Base-by-base conservation (phyloP, 257 asterid species). In the Sherardia arvensis region DNA sequence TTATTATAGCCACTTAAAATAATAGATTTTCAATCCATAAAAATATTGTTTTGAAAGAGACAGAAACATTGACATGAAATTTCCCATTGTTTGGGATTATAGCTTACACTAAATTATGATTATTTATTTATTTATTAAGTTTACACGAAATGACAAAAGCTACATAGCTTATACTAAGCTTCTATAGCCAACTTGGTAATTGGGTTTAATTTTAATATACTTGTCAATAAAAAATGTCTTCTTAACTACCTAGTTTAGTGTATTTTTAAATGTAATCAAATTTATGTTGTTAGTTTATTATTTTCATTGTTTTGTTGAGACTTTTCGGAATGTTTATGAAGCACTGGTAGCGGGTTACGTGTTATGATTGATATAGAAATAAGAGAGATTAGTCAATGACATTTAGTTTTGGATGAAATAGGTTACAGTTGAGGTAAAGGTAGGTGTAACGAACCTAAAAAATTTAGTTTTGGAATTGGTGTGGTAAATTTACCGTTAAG, bases 71-170 rank as follows among this genome's bases (percentile, higher is more conserved):
- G 28, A 20, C 56, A 49, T 49, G 18, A 53, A 8, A 21, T 51
- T 53, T 53, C 58, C 58, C 58, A 53, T 10, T 53, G 27, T 53
- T 53, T 53, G 58, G 58, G 58, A 53, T 53, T 1, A 53, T 23
- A 43, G 21, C 51, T 43, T 43, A 43, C 20, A 43, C 20, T 43
- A 43, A 21, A 53, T n/a, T 49, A 49, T 53, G 28, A 20, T 53
- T 51, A 7, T 22, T 0, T 22, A 1, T 53, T n/a, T 53, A 8
- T 51, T 51, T 5, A 48, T 48, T 15, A n/a, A 43, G n/a, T 43
- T 43, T 43, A 43, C 20, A 43, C 51, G 51, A 43, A 43, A 43
- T 17, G 51, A 43, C 21, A 43, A 14, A 38, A 43, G 4, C 21
- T 43, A 14, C 17, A 20, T 15, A 43, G 51, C 51, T 43, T 43